Evolutionary conservation across 2,329 filamentous ascomycete species (phyloP).

Genomic region (Dactylellina parvicollis): DNA sequence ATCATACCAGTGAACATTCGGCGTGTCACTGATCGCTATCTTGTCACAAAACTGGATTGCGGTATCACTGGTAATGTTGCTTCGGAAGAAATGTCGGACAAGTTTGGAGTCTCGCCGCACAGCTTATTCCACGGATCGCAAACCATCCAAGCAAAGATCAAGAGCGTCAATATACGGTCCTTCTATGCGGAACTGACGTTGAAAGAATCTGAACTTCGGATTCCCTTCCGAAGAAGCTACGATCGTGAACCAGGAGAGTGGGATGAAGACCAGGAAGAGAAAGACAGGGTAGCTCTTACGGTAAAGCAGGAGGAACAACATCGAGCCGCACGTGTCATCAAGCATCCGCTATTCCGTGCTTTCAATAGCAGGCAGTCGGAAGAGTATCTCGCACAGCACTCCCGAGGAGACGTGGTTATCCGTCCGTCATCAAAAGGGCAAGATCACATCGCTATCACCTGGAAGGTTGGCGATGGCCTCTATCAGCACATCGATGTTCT

Average conservation of each 20-base stretch:
- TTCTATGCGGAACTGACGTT: slow-evolving; percentile 86
- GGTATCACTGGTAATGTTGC: slow-evolving; percentile 91
- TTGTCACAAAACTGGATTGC: slow-evolving; percentile 91
- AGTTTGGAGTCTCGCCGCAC: slow-evolving; percentile 68
- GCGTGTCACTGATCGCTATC: slow-evolving; percentile 88
- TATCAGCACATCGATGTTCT: slow-evolving; percentile 98
- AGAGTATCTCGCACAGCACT: slow-evolving; percentile 87
- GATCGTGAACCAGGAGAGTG: slow-evolving; percentile 83
- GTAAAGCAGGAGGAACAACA: slow-evolving; percentile 88
- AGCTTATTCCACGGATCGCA: slow-evolving; percentile 78
- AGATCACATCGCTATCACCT: slow-evolving; percentile 94
- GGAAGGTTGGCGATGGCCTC: slow-evolving; percentile 96
- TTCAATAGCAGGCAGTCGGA: slow-evolving; percentile 94
- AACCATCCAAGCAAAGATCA: slow-evolving; percentile 85
- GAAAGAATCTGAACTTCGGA: slow-evolving; percentile 79
- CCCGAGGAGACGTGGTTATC: slow-evolving; percentile 89
- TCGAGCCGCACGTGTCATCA: slow-evolving; percentile 92
- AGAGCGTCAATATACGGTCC: slow-evolving; percentile 85
- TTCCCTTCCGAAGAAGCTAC: slow-evolving; percentile 74
- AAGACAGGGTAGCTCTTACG: slow-evolving; percentile 81
- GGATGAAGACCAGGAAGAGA: slow-evolving; percentile 83
- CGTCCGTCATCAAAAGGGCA: slow-evolving; percentile 93
- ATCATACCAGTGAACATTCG: slow-evolving; percentile 89
- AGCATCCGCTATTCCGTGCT: slow-evolving; percentile 92
- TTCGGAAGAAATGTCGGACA: slow-evolving; percentile 80